Base-by-base conservation (phyloP, 2,329 filamentous ascomycete genomes). In the Mollisiaceae sp. region DNA sequence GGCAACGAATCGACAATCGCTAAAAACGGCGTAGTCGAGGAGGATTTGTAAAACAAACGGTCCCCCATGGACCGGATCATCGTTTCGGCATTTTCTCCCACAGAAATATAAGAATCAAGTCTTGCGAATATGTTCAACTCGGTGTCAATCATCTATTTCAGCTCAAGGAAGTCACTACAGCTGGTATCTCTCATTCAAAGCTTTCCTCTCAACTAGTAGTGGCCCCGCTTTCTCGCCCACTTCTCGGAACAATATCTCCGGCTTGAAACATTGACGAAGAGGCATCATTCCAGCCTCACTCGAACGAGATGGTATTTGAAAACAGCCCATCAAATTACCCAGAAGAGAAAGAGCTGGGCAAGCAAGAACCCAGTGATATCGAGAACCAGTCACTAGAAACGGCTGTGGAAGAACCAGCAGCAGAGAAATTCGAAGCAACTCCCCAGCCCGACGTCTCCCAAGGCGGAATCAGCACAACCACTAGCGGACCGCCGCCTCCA, bases 401-500 rank as follows among this genome's bases (percentile, higher is more conserved):
- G 6, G 24, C 50, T 18, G 22, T 54, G 5, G 50, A 18, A 54
- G 50, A 54, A 18, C 15, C 50, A 35, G 12, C n/a, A 54, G 27
- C 22, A 32, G 50, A 54, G 24, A 35, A 27, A 12, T 24, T 24
- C 2, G 15, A 9, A 8, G 5, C 24, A 27, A 6, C 45, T 50
- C 45, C 11, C 2, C 50, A 27, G 5, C 22, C 22, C 4, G 50
- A 15, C 18, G 4, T 18, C 22, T 24, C 50, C 50, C 18, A 54
- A 24, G n/a, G 9, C 14, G 50, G 14, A 18, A 12, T 54, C 24
- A 54, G n/a, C 22, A 32, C 27, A 12, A 3, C 50, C 4, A 12
- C 50, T 3, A 24, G 24, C 32, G 50, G 50, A 35, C 50, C 22
- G 18, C 24, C 50, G 9, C 60, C 64, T 4, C 56, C 60, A 5